Conservation (phyloP, 2,329 filamentous ascomycete genomes). For the Macrophomina tecta region DNA sequence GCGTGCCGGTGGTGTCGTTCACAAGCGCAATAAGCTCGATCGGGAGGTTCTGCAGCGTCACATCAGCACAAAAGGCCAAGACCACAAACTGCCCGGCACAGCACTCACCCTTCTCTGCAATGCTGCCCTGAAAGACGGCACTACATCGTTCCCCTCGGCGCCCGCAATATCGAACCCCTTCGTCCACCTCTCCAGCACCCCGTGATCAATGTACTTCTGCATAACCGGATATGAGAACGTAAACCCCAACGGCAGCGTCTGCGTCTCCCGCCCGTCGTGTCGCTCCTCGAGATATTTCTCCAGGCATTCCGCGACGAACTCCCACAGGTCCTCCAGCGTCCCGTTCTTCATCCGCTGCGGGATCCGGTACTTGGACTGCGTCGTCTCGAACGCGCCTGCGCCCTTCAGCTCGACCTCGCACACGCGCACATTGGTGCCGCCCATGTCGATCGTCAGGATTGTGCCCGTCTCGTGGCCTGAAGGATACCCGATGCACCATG, state of each 20-base stretch:
- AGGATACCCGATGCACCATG: conserved; percentile 93
- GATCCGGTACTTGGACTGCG: conserved; percentile 95
- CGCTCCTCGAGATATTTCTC: conserved; percentile 91
- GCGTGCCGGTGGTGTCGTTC: conserved; percentile 96
- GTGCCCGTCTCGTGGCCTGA: conserved; percentile 86
- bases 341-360: conserved; percentile 92
- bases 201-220: conserved; percentile 92
- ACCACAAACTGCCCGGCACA: too few species aligned
- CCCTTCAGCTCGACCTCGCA: conserved; percentile 91
- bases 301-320: conserved; percentile 92
- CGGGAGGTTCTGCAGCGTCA: conserved; percentile 72
- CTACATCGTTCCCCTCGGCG: conserved; percentile 89
- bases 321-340: conserved; percentile 85
- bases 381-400: conserved; percentile 93
- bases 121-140: conserved; percentile 84
- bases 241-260: conserved; percentile 81
- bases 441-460: conserved; percentile 92
- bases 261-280: conserved; percentile 69
- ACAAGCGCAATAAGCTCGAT: conserved; percentile 93
- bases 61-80: neutral
- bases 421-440: conserved; percentile 92
- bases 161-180: conserved; percentile 95
- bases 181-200: conserved; percentile 92
- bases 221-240: conserved; percentile 96
- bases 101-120: conserved; percentile 68